A percentile compares a stretch with the other conserved stretches of the same genome.
These are phyloP conservation scores for Meripilus lineatus DNA, from an alignment of 1,284 basidiomycete genomes.

Conservation along the genomic window DNA sequence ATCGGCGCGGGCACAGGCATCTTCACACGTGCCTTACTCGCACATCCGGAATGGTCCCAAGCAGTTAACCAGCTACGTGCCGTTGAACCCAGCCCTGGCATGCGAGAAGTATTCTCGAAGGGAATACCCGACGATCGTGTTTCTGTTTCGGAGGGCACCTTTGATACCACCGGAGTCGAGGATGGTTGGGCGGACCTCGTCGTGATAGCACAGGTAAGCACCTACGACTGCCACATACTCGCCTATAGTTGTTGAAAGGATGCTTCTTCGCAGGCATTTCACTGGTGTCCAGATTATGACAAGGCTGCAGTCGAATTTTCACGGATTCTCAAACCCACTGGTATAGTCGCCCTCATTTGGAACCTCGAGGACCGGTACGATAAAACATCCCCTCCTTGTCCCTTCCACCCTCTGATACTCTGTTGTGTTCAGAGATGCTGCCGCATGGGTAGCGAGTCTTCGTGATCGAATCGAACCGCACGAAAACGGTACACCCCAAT, in stretches of 20 bases:
- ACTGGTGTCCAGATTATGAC: conserved; percentile 76
- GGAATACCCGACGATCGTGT: conserved; percentile 48
- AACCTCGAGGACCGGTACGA: conserved; percentile 71
- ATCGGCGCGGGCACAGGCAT: conserved; percentile 74
- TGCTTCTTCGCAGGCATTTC: conserved; percentile 55
- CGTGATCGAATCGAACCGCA: conserved; percentile 62
- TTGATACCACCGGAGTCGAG: conserved; percentile 51
- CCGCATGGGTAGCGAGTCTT: conserved; percentile 64
- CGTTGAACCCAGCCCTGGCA: conserved; percentile 70
- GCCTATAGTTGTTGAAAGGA: conserved; percentile 1
- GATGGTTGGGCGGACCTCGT: conserved; percentile 71
- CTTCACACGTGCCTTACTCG: conserved; percentile 71
- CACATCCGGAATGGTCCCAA: conserved; percentile 50
- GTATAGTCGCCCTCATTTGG: conserved; percentile 68
- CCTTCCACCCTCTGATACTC: neutral
- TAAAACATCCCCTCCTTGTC: neutral
- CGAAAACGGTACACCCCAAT: conserved; percentile 68
- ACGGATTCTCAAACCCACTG: conserved; percentile 64
- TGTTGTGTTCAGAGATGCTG: conserved; percentile 41
- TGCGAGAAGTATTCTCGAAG: conserved; percentile 58
- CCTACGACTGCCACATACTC: neutral
- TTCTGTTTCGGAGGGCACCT: conserved; percentile 54
- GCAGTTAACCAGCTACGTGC: conserved; percentile 51
- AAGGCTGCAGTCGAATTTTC: conserved; percentile 62
- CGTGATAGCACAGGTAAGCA: conserved; percentile 65